phyloP scores from a whole-genome alignment of 106 monocot species.

The Dendrobium nobile region DNA sequence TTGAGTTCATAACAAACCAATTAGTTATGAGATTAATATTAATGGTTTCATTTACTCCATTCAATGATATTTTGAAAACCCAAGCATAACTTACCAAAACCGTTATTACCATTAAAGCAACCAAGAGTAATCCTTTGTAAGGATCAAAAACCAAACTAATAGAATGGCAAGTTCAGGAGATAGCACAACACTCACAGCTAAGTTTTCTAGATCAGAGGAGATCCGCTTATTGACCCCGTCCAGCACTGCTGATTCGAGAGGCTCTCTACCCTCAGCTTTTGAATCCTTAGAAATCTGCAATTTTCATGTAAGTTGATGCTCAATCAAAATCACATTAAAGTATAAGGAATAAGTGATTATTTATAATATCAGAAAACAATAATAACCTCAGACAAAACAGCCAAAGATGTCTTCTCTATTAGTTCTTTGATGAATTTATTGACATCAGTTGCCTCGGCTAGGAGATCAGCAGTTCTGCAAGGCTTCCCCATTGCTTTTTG shows the following conservation, averaged over 20 bases:
- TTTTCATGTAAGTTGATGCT: not conserved
- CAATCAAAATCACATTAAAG: not conserved
- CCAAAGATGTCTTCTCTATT: constrained; percentile 43
- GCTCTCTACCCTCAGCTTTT: constrained; percentile 17
- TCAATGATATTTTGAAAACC: not conserved
- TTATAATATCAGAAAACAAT: not conserved
- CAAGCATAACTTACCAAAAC: not conserved
- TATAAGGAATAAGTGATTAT: not conserved
- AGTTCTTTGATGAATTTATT: constrained; percentile 57
- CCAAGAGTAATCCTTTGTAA: not conserved
- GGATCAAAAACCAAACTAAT: not conserved
- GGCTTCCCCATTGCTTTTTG: constrained; percentile 21
- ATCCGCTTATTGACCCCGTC: constrained; percentile 42
- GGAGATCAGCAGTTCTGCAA: constrained; percentile 15
- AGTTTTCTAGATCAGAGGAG: constrained; percentile 56
- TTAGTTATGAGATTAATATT: not conserved
- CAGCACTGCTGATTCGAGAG: constrained; percentile 20
- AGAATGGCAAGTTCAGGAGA: not conserved
- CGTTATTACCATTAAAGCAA: not conserved
- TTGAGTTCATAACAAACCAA: not conserved
- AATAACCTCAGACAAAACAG: constrained; percentile 52
- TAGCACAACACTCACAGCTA: constrained; percentile 37
- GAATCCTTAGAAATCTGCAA: constrained; percentile 37
- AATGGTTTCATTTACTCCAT: not conserved
- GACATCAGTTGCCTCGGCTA: constrained; percentile 34